Evolutionary conservation across 2,329 filamentous ascomycete species (phyloP), one percentile per base, ranked within the genome.

Genomic region (Colletotrichum noveboracense): DNA sequence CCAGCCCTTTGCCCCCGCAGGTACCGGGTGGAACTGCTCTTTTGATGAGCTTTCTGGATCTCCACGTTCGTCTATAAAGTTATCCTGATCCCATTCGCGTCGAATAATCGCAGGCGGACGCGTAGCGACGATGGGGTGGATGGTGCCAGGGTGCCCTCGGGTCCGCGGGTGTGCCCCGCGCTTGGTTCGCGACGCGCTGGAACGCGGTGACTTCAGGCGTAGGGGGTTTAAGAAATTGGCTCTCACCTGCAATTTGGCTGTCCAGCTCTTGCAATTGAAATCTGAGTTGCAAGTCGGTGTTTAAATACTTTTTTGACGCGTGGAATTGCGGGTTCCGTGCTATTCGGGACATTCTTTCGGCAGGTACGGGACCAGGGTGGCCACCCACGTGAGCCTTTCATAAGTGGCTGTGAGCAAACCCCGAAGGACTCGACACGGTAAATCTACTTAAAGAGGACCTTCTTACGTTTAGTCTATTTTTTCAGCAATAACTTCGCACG

Each of bases 1-100:
- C 0, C 1, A 0, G 38, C 1, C 2, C 36, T 43, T 38, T 38
- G 2, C 4, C 0, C 5, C 5, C 16, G 7, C 34, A 36, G 0
- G 4, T 1, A 43, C 36, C 16, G 14, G 3, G 34, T 14, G 34
- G 7, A 36, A 26, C 5, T 26, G 26, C 26, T 26, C 26, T 26
- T 26, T 26, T 26, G 26, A 26, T 26, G 26, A 5, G 10, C 36
- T 18, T 43, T 43, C n/a, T 9, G 8, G 10, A 10, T n/a, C 18
- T n/a, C 1, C 38, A 3, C 16, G 38, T n/a, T 48, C 43, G 3
- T 13, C 9, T 48, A 2, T 2, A 4, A 7, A 48, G 6, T 21
- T 1, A 13, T 52, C 6, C 0, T 21, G n/a, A 3, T 52, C 3
- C 43, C 1, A 21, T 13, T 52, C n/a, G 6, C 43, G 6, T 48